A percentile compares a stretch with the other conserved stretches of the same genome.
These are phyloP conservation scores for Populus trichocarpa DNA, from an alignment of 441 rosid species.

Conservation along the genomic window DNA sequence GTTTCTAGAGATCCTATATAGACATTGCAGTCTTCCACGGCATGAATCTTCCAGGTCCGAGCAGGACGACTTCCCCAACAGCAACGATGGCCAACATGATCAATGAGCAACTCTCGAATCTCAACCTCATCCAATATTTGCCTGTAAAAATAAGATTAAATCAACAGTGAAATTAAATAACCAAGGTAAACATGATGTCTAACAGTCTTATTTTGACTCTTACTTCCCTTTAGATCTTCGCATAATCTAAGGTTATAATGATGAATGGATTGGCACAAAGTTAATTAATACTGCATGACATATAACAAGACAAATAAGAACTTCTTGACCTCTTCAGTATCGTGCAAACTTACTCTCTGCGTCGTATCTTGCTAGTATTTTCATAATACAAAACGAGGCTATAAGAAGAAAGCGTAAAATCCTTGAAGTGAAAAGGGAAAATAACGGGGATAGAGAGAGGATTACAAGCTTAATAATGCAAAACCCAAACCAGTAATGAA, in stretches of 20 bases:
- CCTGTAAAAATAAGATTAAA: slow-evolving; percentile 36
- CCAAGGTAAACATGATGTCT: neutral
- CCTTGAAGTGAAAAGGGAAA: neutral
- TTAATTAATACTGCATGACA: neutral
- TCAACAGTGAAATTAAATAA: neutral
- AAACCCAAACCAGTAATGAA: neutral
- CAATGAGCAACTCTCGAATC: slow-evolving; percentile 86
- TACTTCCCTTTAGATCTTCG: no score
- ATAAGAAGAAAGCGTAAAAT: neutral
- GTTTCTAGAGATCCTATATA: slow-evolving; percentile 92
- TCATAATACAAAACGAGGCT: neutral
- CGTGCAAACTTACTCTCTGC: neutral
- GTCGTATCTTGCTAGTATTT: neutral
- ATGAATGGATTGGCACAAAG: neutral
- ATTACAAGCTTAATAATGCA: neutral
- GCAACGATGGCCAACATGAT: slow-evolving; percentile 90
- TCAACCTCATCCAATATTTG: slow-evolving; percentile 85
- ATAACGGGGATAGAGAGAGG: neutral
- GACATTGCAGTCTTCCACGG: slow-evolving; percentile 93
- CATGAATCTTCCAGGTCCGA: slow-evolving; percentile 86
- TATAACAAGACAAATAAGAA: neutral
- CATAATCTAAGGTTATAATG: neutral
- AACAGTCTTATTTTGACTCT: neutral
- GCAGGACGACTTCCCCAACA: slow-evolving; percentile 99
- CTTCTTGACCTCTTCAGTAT: no score